Conservation (phyloP, 768 basidiomycete genomes). For the Lepiota venenata region DNA sequence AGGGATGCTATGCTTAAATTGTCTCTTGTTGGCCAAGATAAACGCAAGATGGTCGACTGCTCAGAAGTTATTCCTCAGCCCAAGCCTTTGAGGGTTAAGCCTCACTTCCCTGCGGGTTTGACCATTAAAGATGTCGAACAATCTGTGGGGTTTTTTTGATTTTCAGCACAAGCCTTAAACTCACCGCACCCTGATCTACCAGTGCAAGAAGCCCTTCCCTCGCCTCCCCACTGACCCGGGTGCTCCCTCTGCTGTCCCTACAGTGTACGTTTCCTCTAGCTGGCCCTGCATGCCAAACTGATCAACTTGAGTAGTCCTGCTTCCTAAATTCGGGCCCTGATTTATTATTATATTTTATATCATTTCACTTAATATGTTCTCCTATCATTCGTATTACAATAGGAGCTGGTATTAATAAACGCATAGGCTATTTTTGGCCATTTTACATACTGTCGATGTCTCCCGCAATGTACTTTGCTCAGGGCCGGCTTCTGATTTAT, state of each 20-base stretch:
- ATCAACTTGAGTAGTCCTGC: too few species aligned
- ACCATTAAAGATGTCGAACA: not conserved
- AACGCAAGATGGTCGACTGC: slow-evolving; percentile 36
- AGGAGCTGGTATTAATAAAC: not conserved
- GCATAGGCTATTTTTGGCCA: too few species aligned
- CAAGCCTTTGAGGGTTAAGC: not conserved
- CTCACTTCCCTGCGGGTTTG: slow-evolving; percentile 7
- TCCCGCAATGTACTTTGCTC: too few species aligned
- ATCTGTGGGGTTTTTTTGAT: slow-evolving; percentile 4
- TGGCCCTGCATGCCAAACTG: too few species aligned
- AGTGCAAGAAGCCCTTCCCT: slow-evolving; percentile 9
- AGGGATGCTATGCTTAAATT: slow-evolving; percentile 42
- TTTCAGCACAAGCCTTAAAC: not conserved
- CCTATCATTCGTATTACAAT: not conserved
- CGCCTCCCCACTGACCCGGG: too few species aligned
- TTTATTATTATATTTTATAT: not conserved
- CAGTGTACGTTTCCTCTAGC: too few species aligned
- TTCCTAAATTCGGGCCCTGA: not conserved
- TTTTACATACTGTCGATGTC: too few species aligned
- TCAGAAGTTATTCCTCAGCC: slow-evolving; percentile 41
- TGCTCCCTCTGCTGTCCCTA: too few species aligned
- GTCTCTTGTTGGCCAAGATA: slow-evolving; percentile 38
- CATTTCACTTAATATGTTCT: not conserved
- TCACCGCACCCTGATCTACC: not conserved
- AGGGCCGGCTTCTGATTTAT: too few species aligned